Base-by-base conservation (phyloP, 345 rosid genomes). In the Angophora floribunda region DNA sequence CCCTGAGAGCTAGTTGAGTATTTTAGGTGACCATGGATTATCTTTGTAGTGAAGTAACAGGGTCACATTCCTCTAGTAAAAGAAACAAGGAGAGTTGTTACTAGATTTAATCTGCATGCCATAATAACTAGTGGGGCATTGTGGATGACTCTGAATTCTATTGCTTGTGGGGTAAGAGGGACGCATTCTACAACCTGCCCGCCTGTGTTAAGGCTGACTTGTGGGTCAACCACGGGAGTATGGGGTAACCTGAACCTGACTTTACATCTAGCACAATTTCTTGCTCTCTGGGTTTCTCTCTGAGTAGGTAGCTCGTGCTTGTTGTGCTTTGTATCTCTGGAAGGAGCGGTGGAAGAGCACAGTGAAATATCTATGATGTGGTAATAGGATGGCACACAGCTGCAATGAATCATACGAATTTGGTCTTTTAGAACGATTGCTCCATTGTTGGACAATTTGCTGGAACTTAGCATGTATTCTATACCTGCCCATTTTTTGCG, bases 121-220 rank as follows among this genome's bases (percentile, higher is more conserved):
- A 3, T 41, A 75, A 9, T 49, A 75, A 41, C 28, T 75, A 19
- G 82, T 41, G 26, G 7, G 24, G 49, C 28, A 41, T 12, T 75
- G 49, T 36, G 82, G 82, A 75, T 41, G 8, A 75, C 49, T 41
- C 49, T 75, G 49, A 41, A 36, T 75, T 75, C 82, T 75, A 75
- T 41, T 11, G 14, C 82, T 75, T 19, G 49, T 6, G 5, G 49
- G 49, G 82, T 6, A 41, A 21, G 80, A 16, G 80, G 80, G 24
- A n/a, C 0, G 14, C 82, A 75, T 75, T 75, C 49, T 41, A 9
- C 6, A 41, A 10, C 49, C 28, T 0, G 3, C 49, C 1, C 6
- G 49, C 49, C 49, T 75, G 8, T 75, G 47, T 75, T 41, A 19
- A 41, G 49, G 82, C 82, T 75, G 49, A 75, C 49, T 75, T 0